Evolutionary conservation across 768 basidiomycete species (phyloP), one percentile per base, ranked within the genome.

Genomic region (Lentinula sp.): DNA sequence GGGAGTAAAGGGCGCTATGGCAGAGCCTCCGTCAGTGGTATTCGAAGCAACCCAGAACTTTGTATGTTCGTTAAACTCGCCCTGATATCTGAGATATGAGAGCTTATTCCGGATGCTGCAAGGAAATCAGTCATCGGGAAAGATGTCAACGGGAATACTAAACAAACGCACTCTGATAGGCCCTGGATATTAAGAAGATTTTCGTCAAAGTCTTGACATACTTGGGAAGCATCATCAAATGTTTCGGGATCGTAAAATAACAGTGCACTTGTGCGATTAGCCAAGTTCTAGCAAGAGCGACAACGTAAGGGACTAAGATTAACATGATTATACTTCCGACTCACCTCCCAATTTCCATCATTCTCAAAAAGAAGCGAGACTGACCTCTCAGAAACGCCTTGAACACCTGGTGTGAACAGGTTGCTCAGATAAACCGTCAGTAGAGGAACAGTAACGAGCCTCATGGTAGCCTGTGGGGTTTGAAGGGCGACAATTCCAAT

Each of bases 331-430:
- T 28, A 28, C 28, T 28, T 28, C 4, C 28, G 28, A 28, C 28
- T 28, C 3, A 66, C 63, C 59, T 62, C 62, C 65, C 65, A 66
- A 57, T 64, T 62, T 28, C 63, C 63, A 42, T 66, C 63, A 37
- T 66, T 66, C 45, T 66, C 63, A 16, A 64, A 66, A 35, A 66
- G 57, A 9, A 66, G 60, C 1, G 65, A 62, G 7, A 66, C 63
- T 13, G 56, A 7, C 23, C 43, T 57, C 46, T 7, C 18, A 48
- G 18, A 23, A 23, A 48, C 20, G 46, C 18, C 8, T 48, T 48
- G 46, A 8, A 48, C 6, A 23, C 46, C 46, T 9, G 46, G 18
- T 23, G 46, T 43, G 16, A 15, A 7, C 42, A 18, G 23, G 46
- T 43, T 15, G 46, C 23, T 18, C 18, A 48, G 46, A 23, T 9